phyloP scores from a whole-genome alignment of 192 early-diverging fungal genomes.

The Backusella psychrophila region DNA sequence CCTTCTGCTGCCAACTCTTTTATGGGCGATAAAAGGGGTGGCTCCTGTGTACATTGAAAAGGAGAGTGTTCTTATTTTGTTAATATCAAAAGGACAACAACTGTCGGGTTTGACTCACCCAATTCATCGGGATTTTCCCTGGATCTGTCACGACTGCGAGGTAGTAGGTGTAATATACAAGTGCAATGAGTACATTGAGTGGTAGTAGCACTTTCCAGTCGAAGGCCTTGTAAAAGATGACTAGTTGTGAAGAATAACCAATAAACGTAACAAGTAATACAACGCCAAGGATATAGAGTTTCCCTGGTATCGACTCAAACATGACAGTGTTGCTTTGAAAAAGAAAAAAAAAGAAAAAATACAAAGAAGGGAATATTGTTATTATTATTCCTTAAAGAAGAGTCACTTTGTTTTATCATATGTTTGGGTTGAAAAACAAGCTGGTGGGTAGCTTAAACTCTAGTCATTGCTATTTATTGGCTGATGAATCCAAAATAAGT shows the following conservation, averaged over 20 bases:
- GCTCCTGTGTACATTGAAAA: constrained; percentile 5
- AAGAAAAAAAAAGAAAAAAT: not conserved
- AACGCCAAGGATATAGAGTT: constrained; percentile 32
- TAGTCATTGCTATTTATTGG: not conserved
- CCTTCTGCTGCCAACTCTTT: constrained; percentile 48
- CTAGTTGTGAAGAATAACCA: constrained; percentile 34
- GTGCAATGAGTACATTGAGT: constrained; percentile 74
- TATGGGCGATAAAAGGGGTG: constrained; percentile 6
- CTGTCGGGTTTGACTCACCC: constrained; percentile 27
- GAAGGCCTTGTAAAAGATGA: constrained; percentile 24
- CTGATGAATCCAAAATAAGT: not conserved
- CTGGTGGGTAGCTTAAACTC: too few relatives aligned
- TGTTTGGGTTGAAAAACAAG: not conserved
- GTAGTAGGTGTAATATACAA: constrained; percentile 87
- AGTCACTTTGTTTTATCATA: not conserved
- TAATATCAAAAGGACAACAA: too few relatives aligned
- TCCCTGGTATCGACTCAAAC: constrained; percentile 29
- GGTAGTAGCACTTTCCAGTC: constrained; percentile 31
- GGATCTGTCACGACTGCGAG: constrained; percentile 75
- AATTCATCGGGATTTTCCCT: constrained; percentile 66
- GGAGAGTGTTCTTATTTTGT: not conserved
- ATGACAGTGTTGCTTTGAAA: not conserved
- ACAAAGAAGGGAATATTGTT: not conserved
- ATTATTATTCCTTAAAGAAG: not conserved
- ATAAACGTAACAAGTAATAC: constrained; percentile 23